Conservation (phyloP, 2,329 filamentous ascomycete genomes). For the Botryotinia globosa region DNA sequence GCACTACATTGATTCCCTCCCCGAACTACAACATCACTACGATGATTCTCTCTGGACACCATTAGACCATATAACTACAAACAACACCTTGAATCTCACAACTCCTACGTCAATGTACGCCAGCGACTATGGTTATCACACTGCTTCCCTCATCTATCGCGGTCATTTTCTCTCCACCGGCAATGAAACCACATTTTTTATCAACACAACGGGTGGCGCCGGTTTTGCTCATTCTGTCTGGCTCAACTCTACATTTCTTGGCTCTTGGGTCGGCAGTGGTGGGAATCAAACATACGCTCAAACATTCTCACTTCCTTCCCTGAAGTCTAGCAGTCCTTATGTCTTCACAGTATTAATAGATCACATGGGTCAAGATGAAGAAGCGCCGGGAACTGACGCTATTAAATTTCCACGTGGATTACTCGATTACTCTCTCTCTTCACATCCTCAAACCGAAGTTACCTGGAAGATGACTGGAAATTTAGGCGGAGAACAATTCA, state of each 20-base stretch:
- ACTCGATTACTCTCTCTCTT: conserved; percentile 55
- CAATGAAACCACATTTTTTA: conserved; percentile 50
- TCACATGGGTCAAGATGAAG: conserved; percentile 66
- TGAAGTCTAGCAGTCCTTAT: conserved; percentile 53
- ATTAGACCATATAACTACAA: conserved; percentile 31
- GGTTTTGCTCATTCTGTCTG: conserved; percentile 65
- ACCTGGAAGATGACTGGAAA: conserved; percentile 68
- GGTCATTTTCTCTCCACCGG: conserved; percentile 64
- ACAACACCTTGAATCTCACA: conserved; percentile 48
- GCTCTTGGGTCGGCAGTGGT: conserved; percentile 51
- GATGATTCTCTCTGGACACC: conserved; percentile 67
- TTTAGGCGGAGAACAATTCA: conserved; percentile 61
- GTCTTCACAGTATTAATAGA: conserved; percentile 68
- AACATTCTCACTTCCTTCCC: conserved; percentile 56
- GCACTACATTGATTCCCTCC: conserved; percentile 67
- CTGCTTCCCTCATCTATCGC: conserved; percentile 64
- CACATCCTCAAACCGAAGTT: conserved; percentile 47
- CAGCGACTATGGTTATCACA: conserved; percentile 70
- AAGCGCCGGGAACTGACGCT: conserved; percentile 54
- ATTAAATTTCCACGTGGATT: conserved; percentile 65
- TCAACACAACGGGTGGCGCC: conserved; percentile 61
- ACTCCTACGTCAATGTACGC: conserved; percentile 62
- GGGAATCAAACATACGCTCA: conserved; percentile 58
- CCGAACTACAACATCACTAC: conserved; percentile 59
- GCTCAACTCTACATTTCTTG: conserved; percentile 59